Percentiles rank a stretch among this genome's conserved stretches.
Conservation (phyloP, 345 rosid genomes). For the Eucalyptus tenuipes region DNA sequence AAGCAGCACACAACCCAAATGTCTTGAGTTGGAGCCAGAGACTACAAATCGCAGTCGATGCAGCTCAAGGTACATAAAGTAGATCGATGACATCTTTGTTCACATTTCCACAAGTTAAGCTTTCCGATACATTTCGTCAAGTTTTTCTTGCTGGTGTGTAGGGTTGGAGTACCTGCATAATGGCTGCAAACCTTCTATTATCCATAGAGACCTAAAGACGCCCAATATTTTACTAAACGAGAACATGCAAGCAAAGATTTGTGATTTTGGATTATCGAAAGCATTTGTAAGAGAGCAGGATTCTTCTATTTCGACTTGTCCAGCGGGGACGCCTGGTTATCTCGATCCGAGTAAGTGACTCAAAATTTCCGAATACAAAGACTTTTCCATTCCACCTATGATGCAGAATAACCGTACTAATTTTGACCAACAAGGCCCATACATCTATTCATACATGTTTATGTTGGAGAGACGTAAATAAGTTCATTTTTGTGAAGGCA, state of each 20-base stretch:
- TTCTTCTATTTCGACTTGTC: constrained; percentile 16
- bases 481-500: background rate
- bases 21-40: constrained; percentile 1
- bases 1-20: background rate
- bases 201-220: constrained; percentile 35
- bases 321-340: constrained; percentile 28
- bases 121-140: background rate
- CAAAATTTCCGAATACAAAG: background rate
- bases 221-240: constrained; percentile 31
- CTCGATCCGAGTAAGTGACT: constrained; percentile 17
- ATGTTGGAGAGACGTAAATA: background rate
- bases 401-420: background rate
- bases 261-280: constrained; percentile 37
- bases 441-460: background rate
- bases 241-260: constrained; percentile 29
- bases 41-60: constrained; percentile 29
- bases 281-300: constrained; percentile 20
- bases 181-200: constrained; percentile 9
- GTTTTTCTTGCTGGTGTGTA: background rate
- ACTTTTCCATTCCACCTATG: background rate
- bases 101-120: background rate
- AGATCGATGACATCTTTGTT: background rate
- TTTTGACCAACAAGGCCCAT: background rate
- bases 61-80: constrained; percentile 16
- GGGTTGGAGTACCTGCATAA: background rate